phyloP scores from a whole-genome alignment of 139 green algal genomes.

The Diplosphaera chodatii region DNA sequence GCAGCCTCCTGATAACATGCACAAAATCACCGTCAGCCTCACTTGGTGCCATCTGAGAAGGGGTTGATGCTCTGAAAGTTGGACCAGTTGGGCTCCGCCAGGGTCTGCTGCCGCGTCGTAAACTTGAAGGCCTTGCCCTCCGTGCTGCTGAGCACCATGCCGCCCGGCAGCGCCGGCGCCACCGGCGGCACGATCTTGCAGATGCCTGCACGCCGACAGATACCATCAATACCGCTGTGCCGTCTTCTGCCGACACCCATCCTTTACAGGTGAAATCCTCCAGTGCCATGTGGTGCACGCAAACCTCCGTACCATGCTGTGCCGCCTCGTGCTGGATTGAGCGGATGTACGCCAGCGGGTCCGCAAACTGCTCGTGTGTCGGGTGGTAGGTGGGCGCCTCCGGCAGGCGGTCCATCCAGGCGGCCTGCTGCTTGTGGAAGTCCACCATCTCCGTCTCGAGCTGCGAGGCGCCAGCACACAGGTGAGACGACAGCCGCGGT shows the following conservation, averaged over 20 bases:
- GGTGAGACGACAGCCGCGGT: too few species aligned
- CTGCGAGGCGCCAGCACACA: neutral
- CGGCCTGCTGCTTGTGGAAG: neutral
- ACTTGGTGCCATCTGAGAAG: conserved; percentile 5
- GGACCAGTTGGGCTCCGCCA: neutral
- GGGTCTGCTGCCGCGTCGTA: conserved; percentile 16
- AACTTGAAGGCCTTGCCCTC: conserved; percentile 16
- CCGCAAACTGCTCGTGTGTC: conserved; percentile 22
- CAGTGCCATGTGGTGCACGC: too few species aligned
- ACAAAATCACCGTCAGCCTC: neutral
- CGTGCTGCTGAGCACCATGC: conserved; percentile 9
- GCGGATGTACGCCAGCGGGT: conserved; percentile 30
- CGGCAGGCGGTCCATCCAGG: neutral
- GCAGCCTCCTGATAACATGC: too few species aligned
- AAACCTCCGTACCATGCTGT: conserved; percentile 8
- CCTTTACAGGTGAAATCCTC: too few species aligned
- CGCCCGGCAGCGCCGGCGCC: conserved; percentile 8
- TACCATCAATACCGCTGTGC: too few species aligned
- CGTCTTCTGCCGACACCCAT: too few species aligned
- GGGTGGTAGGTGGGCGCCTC: conserved; percentile 20
- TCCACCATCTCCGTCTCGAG: neutral
- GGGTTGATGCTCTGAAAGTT: neutral
- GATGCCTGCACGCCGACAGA: conserved; percentile 27
- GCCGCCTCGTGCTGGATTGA: conserved; percentile 15
- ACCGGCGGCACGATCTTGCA: conserved; percentile 37